Evolutionary conservation across 2,329 filamentous ascomycete genomes (phyloP).

Genomic region (Daldinia eschscholtzii): DNA sequence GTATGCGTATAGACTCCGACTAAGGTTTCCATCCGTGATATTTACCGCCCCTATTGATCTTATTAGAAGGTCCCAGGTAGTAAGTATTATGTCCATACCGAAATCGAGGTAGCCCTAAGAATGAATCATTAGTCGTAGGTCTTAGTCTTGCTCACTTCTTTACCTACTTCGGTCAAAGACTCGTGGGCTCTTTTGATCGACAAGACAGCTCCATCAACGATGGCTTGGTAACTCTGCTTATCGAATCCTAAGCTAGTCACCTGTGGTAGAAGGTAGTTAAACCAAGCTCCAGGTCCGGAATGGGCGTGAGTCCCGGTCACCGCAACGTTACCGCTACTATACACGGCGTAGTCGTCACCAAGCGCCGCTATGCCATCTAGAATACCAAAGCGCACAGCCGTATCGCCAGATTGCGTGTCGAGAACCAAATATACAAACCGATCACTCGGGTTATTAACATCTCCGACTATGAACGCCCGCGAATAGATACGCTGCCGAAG

Average conservation of each 20-base stretch:
- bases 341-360: conserved; percentile 78
- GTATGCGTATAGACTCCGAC: conserved; percentile 87
- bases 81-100: conserved; percentile 24
- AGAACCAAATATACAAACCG: conserved; percentile 88
- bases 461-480: conserved; percentile 86
- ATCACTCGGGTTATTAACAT: conserved; percentile 72
- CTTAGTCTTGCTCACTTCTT: not conserved
- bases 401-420: conserved; percentile 89
- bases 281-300: conserved; percentile 88
- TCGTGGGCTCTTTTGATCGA: conserved; percentile 86
- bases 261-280: conserved; percentile 91
- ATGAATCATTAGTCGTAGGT: conserved; percentile 43
- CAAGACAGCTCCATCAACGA: conserved; percentile 84
- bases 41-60: conserved; percentile 59
- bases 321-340: conserved; percentile 84
- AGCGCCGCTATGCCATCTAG: conserved; percentile 76
- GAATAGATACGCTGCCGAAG: conserved; percentile 88
- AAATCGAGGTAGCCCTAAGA: conserved; percentile 43
- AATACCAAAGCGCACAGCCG: conserved; percentile 86
- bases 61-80: conserved; percentile 27
- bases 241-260: conserved; percentile 89
- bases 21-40: conserved; percentile 80
- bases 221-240: conserved; percentile 85
- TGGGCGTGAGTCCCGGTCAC: conserved; percentile 93
- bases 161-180: conserved; percentile 64